Evolutionary conservation across 768 basidiomycete genomes (phyloP).

Genomic region (Termitomyces sp.): DNA sequence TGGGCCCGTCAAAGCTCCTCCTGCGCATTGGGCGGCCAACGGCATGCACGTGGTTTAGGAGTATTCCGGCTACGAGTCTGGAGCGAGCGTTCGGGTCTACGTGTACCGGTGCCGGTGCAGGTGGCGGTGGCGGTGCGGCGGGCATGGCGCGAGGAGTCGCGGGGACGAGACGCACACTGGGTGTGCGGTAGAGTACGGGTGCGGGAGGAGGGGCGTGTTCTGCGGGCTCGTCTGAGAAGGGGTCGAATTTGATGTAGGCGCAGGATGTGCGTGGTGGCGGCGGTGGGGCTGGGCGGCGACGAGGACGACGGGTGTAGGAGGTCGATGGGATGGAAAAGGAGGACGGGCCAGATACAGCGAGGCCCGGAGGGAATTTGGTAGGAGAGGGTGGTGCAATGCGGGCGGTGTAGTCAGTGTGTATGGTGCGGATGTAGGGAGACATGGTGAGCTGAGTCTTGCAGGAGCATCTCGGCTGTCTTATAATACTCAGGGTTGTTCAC

Average conservation of each 20-base stretch:
- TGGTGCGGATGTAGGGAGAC: slow-evolving; percentile 36
- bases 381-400: neutral
- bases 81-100: slow-evolving; percentile 28
- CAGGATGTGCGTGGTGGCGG: slow-evolving; percentile 7
- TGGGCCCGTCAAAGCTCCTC: slow-evolving; percentile 24
- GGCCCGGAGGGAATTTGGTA: slow-evolving; percentile 2
- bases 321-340: neutral
- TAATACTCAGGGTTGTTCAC: neutral
- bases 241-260: slow-evolving; percentile 16
- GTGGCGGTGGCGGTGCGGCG: neutral
- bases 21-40: slow-evolving; percentile 52
- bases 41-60: slow-evolving; percentile 48
- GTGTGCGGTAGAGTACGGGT: neutral
- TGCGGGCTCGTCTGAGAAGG: slow-evolving; percentile 15
- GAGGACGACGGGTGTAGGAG: slow-evolving; percentile 10
- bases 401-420: slow-evolving; percentile 33
- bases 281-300: slow-evolving; percentile 3
- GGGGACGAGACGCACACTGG: neutral
- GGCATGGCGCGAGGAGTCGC: slow-evolving; percentile 4
- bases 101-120: neutral
- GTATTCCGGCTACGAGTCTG: slow-evolving; percentile 54
- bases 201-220: neutral
- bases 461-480: neutral
- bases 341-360: neutral
- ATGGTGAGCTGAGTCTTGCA: neutral